Base-by-base conservation (phyloP, 495 filamentous ascomycete genomes). In the Massariosphaeria phaeospora region DNA sequence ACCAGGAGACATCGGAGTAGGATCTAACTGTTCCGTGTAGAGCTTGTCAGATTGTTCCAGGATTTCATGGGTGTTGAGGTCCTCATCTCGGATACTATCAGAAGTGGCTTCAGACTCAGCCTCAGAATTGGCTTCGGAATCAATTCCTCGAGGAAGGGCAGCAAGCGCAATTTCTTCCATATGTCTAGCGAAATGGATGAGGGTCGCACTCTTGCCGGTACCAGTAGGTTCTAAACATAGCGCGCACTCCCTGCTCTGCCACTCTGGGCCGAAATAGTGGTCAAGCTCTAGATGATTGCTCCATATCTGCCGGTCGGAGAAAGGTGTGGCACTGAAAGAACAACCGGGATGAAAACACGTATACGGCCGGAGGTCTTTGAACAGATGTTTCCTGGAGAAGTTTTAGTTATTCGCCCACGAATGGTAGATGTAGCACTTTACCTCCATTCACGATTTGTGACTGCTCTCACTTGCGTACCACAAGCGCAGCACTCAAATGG, bases 81-180 rank as follows among this genome's bases (percentile, higher is more conserved):
- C n/a, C n/a, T n/a, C n/a, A n/a, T n/a, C n/a, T n/a, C n/a, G n/a
- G n/a, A n/a, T n/a, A n/a, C n/a, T n/a, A n/a, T n/a, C n/a, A 2
- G 38, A 40, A 7, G 20, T 9, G 7, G 20, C 38, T 21, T 40
- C 12, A 23, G 29, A 33, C 7, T 33, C 29, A 13, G 29, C 29
- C 9, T 40, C 36, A 40, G 40, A 45, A n/a, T 54, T 27, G 2
- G 29, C 41, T 18, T 46, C 51, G 1, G 51, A 54, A 12, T 46
- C 40, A 36, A 54, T 21, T 2, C 30, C 51, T 11, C 30, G 29
- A 5, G 42, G 50, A 35, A 59, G 55, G 11, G 42, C 48, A 23
- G 55, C 40, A 5, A 52, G 26, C 0, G 55, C 27, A 31, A 59
- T 48, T 21, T 53, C 48, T 42, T 59, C 55, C 55, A 59, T 59